phyloP scores from a whole-genome alignment of 805 yeast genomes.

The Wickerhamomyces strasburgensis region DNA sequence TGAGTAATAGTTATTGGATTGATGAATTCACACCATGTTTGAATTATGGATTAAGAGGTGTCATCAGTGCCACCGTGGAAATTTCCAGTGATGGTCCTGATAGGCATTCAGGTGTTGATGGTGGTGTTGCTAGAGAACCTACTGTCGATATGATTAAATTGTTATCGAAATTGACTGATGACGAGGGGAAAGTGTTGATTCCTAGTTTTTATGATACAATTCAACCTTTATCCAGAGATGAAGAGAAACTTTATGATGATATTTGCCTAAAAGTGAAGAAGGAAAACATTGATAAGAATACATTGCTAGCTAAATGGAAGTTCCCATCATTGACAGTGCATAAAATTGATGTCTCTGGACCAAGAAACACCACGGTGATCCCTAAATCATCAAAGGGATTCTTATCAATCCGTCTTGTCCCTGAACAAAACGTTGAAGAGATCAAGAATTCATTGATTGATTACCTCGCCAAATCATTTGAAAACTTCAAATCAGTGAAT shows the following conservation, averaged over 20 bases:
- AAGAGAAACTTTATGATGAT: constrained; percentile 55
- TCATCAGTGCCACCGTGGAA: constrained; percentile 71
- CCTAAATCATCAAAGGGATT: constrained; percentile 76
- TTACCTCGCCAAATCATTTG: constrained; percentile 46
- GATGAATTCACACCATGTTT: constrained; percentile 86
- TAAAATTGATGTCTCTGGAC: constrained; percentile 81
- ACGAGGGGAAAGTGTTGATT: constrained; percentile 50
- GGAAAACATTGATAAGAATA: constrained; percentile 32
- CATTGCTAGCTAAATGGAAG: constrained; percentile 79
- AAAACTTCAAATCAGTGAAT: constrained; percentile 52
- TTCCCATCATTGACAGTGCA: constrained; percentile 87
- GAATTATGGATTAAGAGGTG: constrained; percentile 93
- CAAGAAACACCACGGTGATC: constrained; percentile 83
- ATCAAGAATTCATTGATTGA: constrained; percentile 47
- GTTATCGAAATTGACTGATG: constrained; percentile 56
- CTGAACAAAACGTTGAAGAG: constrained; percentile 67
- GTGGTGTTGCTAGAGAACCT: constrained; percentile 87
- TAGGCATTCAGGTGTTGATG: constrained; percentile 94
- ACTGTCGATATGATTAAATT: constrained; percentile 77
- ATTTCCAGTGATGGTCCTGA: constrained; percentile 75
- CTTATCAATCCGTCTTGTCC: constrained; percentile 81
- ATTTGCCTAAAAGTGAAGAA: constrained; percentile 40
- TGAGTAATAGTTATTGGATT: constrained; percentile 92
- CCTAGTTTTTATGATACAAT: constrained; percentile 74
- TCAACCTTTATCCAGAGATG: constrained; percentile 50